Evolutionary conservation across 345 rosid genomes (phyloP), one percentile per base, ranked within the genome.

Genomic region (Brassica incana): DNA sequence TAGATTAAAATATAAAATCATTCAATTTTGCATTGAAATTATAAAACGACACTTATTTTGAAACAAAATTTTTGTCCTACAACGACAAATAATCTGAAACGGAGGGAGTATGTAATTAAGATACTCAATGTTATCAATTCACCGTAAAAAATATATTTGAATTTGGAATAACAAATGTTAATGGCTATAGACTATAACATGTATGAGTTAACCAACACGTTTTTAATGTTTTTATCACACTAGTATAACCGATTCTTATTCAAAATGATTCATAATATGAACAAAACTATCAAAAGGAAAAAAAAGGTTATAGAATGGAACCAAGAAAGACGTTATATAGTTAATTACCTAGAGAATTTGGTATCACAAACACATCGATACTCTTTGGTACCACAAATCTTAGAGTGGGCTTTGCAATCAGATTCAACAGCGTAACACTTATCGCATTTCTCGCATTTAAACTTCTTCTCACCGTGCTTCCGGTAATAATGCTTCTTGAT

Each of bases 401-500:
- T 91, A 6, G 89, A 87, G 80, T 91, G 96, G 23, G 96, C 93
- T 77, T 89, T 91, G 89, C 88, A 89, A 81, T 91, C 97, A n/a
- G 97, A 88, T 70, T 91, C 91, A 23, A 91, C 94, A 20, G 97
- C 97, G 23, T 91, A 91, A 1, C 84, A 32, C 81, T 89, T 91
- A 0, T 92, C 83, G 68, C 96, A 91, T 63, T 91, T 89, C 58
- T 89, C 93, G 12, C 96, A 91, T 85, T 89, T 91, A 86, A 87
- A 89, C 71, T 91, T 91, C 70, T 91, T 91, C 78, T 91, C 93
- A 0, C 96, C 91, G 25, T 91, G 96, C 66, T 91, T 91, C 58
- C 96, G 84, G 1, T 83, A 88, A 33, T 84, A 91, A 73, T 91
- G 96, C 64, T 91, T 91, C 74, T 91, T 91, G 66, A 91, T 88